Evolutionary conservation across 2,329 filamentous ascomycete genomes (phyloP).

Genomic region (Venturia aucupariae): DNA sequence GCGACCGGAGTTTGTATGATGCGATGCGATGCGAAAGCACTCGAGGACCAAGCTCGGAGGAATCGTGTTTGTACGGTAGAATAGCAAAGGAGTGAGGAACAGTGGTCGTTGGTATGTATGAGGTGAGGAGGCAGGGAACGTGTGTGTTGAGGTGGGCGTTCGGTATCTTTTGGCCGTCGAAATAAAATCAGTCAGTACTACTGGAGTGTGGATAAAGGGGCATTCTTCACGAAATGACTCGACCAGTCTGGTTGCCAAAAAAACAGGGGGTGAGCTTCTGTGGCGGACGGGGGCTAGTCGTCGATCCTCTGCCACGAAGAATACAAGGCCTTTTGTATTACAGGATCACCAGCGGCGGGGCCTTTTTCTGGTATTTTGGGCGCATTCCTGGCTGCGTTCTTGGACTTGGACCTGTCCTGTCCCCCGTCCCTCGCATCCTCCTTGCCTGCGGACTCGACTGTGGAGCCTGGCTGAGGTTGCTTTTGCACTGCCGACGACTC

Average conservation of each 20-base stretch:
- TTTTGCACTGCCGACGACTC: background rate
- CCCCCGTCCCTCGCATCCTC: background rate
- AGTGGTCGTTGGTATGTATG: background rate
- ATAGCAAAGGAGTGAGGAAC: background rate
- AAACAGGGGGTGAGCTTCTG: background rate
- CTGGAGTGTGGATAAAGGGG: constrained; percentile 3
- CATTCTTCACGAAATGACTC: constrained; percentile 1
- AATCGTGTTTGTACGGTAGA: background rate
- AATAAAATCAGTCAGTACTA: background rate
- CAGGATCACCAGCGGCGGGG: background rate
- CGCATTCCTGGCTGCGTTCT: background rate
- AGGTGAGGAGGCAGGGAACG: background rate
- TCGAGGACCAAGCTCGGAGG: background rate
- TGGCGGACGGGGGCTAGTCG: background rate
- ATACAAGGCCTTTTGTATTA: background rate
- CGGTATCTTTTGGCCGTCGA: background rate
- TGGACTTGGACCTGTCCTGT: no score
- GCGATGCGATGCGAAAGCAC: background rate
- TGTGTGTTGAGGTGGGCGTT: background rate
- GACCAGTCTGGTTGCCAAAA: background rate
- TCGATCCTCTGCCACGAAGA: background rate
- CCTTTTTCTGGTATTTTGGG: background rate
- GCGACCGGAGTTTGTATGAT: background rate
- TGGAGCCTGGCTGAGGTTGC: background rate
- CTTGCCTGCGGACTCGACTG: no score